These are phyloP conservation scores for Didymella pomorum DNA, from an alignment of 2,329 filamentous ascomycete genomes.

Conservation along the genomic window DNA sequence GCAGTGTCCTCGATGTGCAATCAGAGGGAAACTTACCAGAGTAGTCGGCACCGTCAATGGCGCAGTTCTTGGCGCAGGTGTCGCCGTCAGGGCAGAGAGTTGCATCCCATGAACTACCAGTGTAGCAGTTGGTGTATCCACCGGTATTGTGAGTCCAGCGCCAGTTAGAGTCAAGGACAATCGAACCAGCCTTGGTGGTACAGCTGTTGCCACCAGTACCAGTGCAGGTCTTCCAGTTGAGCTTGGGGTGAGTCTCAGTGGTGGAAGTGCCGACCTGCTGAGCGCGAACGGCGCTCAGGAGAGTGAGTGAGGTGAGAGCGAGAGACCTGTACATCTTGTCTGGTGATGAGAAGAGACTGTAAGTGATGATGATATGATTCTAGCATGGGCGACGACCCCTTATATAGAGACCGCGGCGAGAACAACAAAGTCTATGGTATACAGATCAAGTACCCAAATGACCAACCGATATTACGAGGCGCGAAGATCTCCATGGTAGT, in stretches of 20 bases:
- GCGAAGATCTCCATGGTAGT: conserved; percentile 27
- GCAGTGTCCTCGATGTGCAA: not conserved
- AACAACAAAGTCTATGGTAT: conserved; percentile 16
- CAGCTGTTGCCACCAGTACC: conserved; percentile 51
- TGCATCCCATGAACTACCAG: conserved; percentile 55
- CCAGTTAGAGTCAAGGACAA: conserved; percentile 60
- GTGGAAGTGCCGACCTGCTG: conserved; percentile 54
- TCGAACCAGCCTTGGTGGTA: conserved; percentile 45
- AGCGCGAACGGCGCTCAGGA: conserved; percentile 51
- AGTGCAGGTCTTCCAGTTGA: conserved; percentile 53
- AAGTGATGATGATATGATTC: conserved; percentile 33
- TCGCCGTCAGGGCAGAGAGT: conserved; percentile 51
- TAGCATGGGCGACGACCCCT: conserved; percentile 21
- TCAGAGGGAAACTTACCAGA: conserved; percentile 29
- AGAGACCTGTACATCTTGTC: conserved; percentile 52
- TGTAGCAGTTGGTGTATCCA: conserved; percentile 60
- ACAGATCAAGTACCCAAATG: conserved; percentile 28
- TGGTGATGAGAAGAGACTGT: conserved; percentile 37
- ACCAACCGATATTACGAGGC: conserved; percentile 29
- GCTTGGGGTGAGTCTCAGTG: conserved; percentile 53
- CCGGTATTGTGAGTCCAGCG: conserved; percentile 57
- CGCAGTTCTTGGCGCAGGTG: conserved; percentile 53
- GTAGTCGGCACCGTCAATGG: conserved; percentile 55
- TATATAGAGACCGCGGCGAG: conserved; percentile 36
- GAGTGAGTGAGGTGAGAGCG: conserved; percentile 51